Evolutionary conservation across 1,284 basidiomycete genomes (phyloP).

Genomic region (Leccinum subrobustum): DNA sequence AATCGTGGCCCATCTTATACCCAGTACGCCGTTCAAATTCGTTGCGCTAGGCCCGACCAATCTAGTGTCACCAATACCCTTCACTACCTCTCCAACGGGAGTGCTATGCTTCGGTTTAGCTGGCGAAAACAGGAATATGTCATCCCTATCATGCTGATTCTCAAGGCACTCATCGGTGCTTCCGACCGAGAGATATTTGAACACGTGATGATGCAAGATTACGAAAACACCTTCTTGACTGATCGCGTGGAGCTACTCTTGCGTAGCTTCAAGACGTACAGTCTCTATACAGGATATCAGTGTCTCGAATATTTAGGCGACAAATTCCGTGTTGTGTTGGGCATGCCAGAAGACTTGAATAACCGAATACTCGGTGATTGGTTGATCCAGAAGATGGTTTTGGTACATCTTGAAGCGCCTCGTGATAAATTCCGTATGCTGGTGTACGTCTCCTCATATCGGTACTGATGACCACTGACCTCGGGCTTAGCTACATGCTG

Average conservation of each 20-base stretch:
- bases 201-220: slow-evolving; percentile 96
- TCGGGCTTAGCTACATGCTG: slow-evolving; percentile 78
- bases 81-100: slow-evolving; percentile 96
- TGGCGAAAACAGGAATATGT: slow-evolving; percentile 99
- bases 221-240: slow-evolving; percentile 95
- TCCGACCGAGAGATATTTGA: slow-evolving; percentile 98
- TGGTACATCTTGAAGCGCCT: slow-evolving; percentile 90
- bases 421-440: slow-evolving; percentile 97
- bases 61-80: slow-evolving; percentile 93
- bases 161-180: slow-evolving; percentile 93
- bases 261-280: slow-evolving; percentile 93
- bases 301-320: slow-evolving; percentile 97
- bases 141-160: slow-evolving; percentile 94
- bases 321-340: slow-evolving; percentile 94
- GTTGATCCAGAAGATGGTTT: slow-evolving; percentile 83
- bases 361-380: slow-evolving; percentile 74
- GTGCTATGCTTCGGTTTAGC: slow-evolving; percentile 92
- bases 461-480: slow-evolving; percentile 13
- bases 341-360: slow-evolving; percentile 91
- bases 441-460: slow-evolving; percentile 48
- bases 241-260: slow-evolving; percentile 98
- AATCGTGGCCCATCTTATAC: slow-evolving; percentile 97
- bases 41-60: slow-evolving; percentile 91
- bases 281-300: slow-evolving; percentile 86
- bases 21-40: slow-evolving; percentile 91